Evolutionary conservation across 2,329 filamentous ascomycete genomes (phyloP).

Genomic region (Ceratocystis destructans): DNA sequence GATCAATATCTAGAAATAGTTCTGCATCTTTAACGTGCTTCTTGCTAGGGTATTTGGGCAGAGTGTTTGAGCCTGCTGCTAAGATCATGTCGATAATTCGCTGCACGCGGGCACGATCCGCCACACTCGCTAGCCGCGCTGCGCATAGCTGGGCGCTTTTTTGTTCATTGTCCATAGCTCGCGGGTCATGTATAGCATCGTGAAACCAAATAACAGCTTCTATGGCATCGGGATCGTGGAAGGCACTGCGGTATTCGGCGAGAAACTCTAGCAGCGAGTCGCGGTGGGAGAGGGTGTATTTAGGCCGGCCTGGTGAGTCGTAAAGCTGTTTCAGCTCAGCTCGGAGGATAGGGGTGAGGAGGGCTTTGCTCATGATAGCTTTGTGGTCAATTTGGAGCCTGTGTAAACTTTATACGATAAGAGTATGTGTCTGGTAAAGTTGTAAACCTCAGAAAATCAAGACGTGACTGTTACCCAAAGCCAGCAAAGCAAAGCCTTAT

Average conservation of each 20-base stretch:
- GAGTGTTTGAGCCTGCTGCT: constrained; percentile 9
- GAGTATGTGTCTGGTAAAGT: not conserved
- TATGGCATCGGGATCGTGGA: constrained; percentile 14
- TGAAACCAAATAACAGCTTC: constrained; percentile 19
- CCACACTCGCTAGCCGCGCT: not conserved
- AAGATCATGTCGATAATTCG: constrained; percentile 15
- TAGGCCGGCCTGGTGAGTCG: constrained; percentile 6
- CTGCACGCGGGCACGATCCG: constrained; percentile 11
- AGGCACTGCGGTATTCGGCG: constrained; percentile 2
- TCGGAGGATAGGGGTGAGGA: constrained; percentile 3
- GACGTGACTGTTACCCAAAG: not conserved
- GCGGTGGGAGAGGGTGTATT: constrained; percentile 15
- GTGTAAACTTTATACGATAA: not conserved
- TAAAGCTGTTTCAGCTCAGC: constrained; percentile 11
- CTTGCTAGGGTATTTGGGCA: constrained; percentile 10
- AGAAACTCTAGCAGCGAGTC: constrained; percentile 12
- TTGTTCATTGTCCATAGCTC: constrained; percentile 22
- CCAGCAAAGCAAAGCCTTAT: not conserved
- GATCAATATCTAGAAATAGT: constrained; percentile 19
- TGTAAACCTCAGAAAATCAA: not conserved
- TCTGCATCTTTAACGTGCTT: constrained; percentile 14
- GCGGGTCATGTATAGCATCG: constrained; percentile 17
- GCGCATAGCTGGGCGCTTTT: constrained; percentile 24
- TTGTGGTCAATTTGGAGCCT: not conserved
- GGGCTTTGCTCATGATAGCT: not conserved